Evolutionary conservation across 495 filamentous ascomycete species (phyloP).

Genomic region (Patellaria atrata): DNA sequence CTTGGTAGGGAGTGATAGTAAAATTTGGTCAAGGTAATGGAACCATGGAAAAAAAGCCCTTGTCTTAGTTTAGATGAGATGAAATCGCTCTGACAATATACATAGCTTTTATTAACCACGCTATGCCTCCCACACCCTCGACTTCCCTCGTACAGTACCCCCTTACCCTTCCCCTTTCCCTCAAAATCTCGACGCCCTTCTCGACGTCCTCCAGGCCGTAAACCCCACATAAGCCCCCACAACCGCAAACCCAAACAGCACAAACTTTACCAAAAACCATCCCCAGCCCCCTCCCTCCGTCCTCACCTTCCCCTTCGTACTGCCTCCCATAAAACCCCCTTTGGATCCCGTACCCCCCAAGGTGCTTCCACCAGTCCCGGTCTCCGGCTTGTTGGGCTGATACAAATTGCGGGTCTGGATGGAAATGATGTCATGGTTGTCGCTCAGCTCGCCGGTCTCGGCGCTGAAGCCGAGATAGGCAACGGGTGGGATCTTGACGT

Average conservation of each 20-base stretch:
- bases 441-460: constrained; percentile 89
- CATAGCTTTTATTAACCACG: neutral
- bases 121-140: neutral
- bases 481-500: constrained; percentile 70
- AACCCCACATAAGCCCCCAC: constrained; percentile 71
- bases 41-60: no score
- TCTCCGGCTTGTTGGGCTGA: constrained; percentile 32
- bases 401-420: constrained; percentile 85
- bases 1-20: no score
- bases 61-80: neutral
- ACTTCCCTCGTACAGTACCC: no score
- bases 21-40: no score
- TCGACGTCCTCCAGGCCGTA: constrained; percentile 62
- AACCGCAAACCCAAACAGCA: constrained; percentile 56
- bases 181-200: constrained; percentile 68
- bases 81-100: no score
- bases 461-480: constrained; percentile 91
- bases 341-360: constrained; percentile 30
- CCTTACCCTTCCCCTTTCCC: no score
- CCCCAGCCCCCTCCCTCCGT: constrained; percentile 57
- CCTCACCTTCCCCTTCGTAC: constrained; percentile 5
- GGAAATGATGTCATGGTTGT: constrained; percentile 95
- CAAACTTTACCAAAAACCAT: constrained; percentile 81
- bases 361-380: constrained; percentile 21
- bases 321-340: constrained; percentile 20